Conservation (phyloP, 2,329 filamentous ascomycete genomes). For the Trichoderma atroviride region DNA sequence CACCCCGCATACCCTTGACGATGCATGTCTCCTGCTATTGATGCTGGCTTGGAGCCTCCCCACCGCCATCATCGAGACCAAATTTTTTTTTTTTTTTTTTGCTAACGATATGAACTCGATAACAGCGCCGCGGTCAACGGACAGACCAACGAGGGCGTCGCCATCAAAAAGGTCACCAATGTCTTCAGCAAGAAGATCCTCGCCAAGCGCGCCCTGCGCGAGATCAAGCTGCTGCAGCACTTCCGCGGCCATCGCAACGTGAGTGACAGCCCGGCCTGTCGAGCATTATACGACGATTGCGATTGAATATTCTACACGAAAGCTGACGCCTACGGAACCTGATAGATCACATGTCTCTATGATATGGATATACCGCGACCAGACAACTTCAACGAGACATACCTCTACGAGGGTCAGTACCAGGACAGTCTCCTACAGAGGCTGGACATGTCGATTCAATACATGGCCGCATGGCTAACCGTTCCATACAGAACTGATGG, state of each 20-base stretch:
- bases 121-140: constrained; percentile 86
- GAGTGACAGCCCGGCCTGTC: constrained; percentile 41
- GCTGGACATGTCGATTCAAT: background rate
- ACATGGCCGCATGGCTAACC: constrained; percentile 30
- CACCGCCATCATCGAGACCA: constrained; percentile 32
- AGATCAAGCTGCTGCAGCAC: constrained; percentile 98
- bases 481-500: constrained; percentile 80
- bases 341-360: constrained; percentile 96
- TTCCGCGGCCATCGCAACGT: constrained; percentile 90
- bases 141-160: constrained; percentile 88
- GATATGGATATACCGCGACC: constrained; percentile 99
- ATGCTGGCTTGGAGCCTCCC: constrained; percentile 26
- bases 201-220: constrained; percentile 93
- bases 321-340: constrained; percentile 2
- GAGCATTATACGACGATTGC: background rate
- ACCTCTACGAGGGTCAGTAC: constrained; percentile 88
- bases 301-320: background rate
- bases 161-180: constrained; percentile 99
- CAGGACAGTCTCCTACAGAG: background rate
- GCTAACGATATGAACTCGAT: constrained; percentile 33
- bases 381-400: constrained; percentile 98
- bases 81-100: constrained; percentile 27
- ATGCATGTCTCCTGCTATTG: background rate
- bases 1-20: background rate
- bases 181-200: constrained; percentile 99